These are phyloP conservation scores for Ganoderma resinaceum DNA, from an alignment of 1,284 basidiomycete species.

Conservation along the genomic window DNA sequence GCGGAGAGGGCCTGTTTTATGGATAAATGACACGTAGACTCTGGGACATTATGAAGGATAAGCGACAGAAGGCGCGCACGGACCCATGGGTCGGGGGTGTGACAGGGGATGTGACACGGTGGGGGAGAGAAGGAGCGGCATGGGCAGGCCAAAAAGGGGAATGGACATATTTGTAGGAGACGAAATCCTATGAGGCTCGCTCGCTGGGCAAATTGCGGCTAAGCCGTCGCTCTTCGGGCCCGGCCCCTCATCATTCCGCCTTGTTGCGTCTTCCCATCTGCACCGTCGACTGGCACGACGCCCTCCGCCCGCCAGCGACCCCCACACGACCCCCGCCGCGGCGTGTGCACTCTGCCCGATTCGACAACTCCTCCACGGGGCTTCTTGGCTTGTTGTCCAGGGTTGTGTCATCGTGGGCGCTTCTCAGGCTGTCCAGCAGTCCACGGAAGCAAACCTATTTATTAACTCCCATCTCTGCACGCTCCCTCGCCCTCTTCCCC, in stretches of 20 bases:
- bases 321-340: conserved; percentile 7
- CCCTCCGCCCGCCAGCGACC: conserved; percentile 17
- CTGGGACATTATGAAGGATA: background rate
- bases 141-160: conserved; percentile 39
- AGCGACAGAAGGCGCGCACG: background rate
- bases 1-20: background rate
- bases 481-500: conserved; percentile 28
- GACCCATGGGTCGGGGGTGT: conserved; percentile 22
- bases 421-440: conserved; percentile 32
- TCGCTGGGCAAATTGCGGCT: conserved; percentile 43
- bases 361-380: conserved; percentile 23
- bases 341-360: conserved; percentile 23
- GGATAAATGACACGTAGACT: conserved; percentile 1
- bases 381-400: conserved; percentile 24
- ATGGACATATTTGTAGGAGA: conserved; percentile 44
- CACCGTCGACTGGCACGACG: conserved; percentile 19
- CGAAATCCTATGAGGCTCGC: conserved; percentile 42
- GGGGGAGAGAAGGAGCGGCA: conserved; percentile 39
- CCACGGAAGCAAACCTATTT: conserved; percentile 33
- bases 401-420: conserved; percentile 32
- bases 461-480: conserved; percentile 30
- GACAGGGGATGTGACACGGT: conserved; percentile 35
- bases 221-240: conserved; percentile 40
- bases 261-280: conserved; percentile 29
- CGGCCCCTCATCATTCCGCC: conserved; percentile 38